A percentile compares a stretch with the other conserved stretches of the same genome.
These are phyloP conservation scores for Aethionema arabicum DNA, from an alignment of 345 rosid genomes.

Conservation along the genomic window DNA sequence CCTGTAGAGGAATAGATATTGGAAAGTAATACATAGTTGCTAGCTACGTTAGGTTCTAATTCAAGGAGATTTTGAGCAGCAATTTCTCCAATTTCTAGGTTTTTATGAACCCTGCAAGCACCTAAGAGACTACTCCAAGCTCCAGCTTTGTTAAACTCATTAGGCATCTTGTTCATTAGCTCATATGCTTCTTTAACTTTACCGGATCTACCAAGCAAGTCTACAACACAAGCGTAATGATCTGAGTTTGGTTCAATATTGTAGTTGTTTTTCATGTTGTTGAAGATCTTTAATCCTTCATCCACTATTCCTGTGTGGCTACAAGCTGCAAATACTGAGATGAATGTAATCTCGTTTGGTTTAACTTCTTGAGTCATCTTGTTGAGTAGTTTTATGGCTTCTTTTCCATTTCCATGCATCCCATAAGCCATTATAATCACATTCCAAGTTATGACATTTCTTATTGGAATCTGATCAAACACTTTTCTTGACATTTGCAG, in stretches of 20 bases:
- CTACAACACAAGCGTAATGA: constrained; percentile 86
- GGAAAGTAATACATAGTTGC: constrained; percentile 86
- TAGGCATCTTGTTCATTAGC: constrained; percentile 54
- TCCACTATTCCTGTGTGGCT: constrained; percentile 87
- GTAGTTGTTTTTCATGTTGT: constrained; percentile 59
- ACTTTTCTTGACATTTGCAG: constrained; percentile 52
- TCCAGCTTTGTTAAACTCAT: constrained; percentile 50
- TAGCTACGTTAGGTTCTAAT: constrained; percentile 75
- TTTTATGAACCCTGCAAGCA: constrained; percentile 64
- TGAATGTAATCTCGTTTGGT: constrained; percentile 77
- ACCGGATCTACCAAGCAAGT: constrained; percentile 89
- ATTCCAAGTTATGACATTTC: constrained; percentile 83
- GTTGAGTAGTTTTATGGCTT: constrained; percentile 60
- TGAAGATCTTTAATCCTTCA: constrained; percentile 67
- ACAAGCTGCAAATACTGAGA: constrained; percentile 77
- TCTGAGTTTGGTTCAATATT: constrained; percentile 63
- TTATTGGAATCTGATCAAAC: constrained; percentile 61
- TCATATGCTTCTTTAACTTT: constrained; percentile 62
- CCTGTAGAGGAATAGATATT: constrained; percentile 78
- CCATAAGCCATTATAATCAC: constrained; percentile 91
- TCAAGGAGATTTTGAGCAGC: constrained; percentile 62
- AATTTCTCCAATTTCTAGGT: constrained; percentile 74
- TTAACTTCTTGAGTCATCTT: constrained; percentile 52
- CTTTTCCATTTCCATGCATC: constrained; percentile 80
- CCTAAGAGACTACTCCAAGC: constrained; percentile 96